Percentiles rank a stretch among this genome's conserved stretches.
phyloP scores from a whole-genome alignment of 2,329 filamentous ascomycete genomes.

The Colletotrichum sp. region DNA sequence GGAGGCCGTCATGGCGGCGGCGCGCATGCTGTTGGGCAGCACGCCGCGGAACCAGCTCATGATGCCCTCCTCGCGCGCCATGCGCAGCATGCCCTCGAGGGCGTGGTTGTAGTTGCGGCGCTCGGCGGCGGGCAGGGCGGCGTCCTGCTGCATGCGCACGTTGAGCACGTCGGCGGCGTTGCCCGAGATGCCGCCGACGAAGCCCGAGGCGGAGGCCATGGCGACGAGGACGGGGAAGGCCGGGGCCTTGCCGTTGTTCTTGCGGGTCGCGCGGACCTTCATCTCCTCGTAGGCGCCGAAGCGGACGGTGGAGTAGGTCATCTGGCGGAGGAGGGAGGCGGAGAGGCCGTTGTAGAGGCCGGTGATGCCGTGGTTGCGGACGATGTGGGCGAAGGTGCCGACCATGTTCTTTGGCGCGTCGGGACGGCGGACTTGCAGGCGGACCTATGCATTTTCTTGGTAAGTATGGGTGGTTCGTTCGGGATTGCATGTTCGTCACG shows the following conservation, averaged over 20 bases:
- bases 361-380: constrained; percentile 74
- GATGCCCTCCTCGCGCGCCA: constrained; percentile 85
- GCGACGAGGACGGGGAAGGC: constrained; percentile 79
- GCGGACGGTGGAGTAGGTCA: constrained; percentile 94
- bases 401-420: constrained; percentile 82
- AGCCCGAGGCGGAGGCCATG: constrained; percentile 83
- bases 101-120: constrained; percentile 91
- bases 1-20: constrained; percentile 85
- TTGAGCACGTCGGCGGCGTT: constrained; percentile 97
- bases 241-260: constrained; percentile 47
- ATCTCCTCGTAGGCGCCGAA: constrained; percentile 97
- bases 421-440: constrained; percentile 82
- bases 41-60: constrained; percentile 82
- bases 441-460: constrained; percentile 61
- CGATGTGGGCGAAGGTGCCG: constrained; percentile 83
- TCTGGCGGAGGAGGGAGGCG: constrained; percentile 89
- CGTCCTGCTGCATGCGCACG: constrained; percentile 96
- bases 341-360: constrained; percentile 93
- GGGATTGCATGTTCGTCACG: background rate
- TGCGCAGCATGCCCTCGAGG: constrained; percentile 82
- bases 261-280: constrained; percentile 69
- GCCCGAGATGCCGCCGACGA: constrained; percentile 86
- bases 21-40: constrained; percentile 80
- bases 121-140: constrained; percentile 73
- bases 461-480: background rate